phyloP scores from a whole-genome alignment of 495 filamentous ascomycete genomes.

The Podospora tetraspora region DNA sequence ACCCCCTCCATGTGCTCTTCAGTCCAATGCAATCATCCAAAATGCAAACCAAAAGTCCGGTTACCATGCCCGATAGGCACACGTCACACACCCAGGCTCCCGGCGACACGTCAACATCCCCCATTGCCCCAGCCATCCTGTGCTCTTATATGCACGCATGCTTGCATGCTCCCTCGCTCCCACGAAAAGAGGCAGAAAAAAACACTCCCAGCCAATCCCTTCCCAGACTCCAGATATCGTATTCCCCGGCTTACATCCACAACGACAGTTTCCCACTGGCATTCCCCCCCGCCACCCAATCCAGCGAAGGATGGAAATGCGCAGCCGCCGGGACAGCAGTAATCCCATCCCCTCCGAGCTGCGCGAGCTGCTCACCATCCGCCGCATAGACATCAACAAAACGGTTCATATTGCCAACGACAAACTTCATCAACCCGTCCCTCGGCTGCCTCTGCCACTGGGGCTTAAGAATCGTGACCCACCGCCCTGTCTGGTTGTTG shows the following conservation, averaged over 20 bases:
- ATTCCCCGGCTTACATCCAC: slow-evolving; percentile 62
- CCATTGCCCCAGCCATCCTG: neutral
- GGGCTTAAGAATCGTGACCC: slow-evolving; percentile 74
- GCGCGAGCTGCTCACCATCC: slow-evolving; percentile 80
- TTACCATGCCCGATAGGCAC: neutral
- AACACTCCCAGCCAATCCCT: neutral
- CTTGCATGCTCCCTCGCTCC: neutral
- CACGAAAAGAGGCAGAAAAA: neutral
- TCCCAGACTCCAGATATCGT: neutral
- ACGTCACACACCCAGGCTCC: neutral
- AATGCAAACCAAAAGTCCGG: neutral
- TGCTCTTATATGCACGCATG: neutral
- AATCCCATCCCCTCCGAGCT: slow-evolving; percentile 82
- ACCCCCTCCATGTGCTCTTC: neutral
- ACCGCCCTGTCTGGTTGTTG: slow-evolving; percentile 90
- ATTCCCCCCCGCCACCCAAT: slow-evolving; percentile 91
- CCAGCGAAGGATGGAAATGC: slow-evolving; percentile 76
- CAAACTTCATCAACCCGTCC: slow-evolving; percentile 76
- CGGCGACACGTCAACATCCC: neutral
- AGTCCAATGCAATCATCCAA: neutral
- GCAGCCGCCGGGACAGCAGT: slow-evolving; percentile 92
- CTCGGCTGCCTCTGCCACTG: slow-evolving; percentile 83
- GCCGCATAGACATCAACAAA: slow-evolving; percentile 86
- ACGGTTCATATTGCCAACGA: slow-evolving; percentile 95
- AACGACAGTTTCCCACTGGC: slow-evolving; percentile 88